Evolutionary conservation across 345 rosid genomes (phyloP).

Genomic region (Carallia brachiata): DNA sequence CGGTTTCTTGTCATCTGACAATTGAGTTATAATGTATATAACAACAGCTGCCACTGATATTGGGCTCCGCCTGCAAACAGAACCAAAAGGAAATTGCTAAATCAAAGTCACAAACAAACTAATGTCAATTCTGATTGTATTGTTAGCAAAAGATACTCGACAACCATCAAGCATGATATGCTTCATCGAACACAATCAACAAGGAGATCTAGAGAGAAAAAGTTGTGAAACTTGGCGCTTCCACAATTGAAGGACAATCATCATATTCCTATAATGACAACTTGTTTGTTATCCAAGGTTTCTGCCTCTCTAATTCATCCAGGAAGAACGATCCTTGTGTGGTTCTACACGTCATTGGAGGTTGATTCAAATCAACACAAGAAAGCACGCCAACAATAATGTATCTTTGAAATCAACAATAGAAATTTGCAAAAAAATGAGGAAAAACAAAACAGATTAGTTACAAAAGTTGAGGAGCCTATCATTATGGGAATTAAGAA

Average conservation of each 20-base stretch:
- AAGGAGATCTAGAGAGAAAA: too few relatives aligned
- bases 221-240: too few relatives aligned
- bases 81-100: constrained; percentile 4
- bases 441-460: background rate
- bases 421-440: background rate
- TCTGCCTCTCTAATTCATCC: background rate
- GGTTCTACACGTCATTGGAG: constrained; percentile 1
- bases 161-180: too few relatives aligned
- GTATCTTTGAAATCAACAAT: too few relatives aligned
- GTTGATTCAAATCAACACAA: background rate
- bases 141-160: too few relatives aligned
- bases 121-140: too few relatives aligned
- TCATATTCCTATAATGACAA: background rate
- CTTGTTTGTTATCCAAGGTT: background rate
- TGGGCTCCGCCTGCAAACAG: constrained; percentile 50
- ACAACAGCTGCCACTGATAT: constrained; percentile 57
- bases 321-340: background rate
- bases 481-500: background rate
- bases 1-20: constrained; percentile 41
- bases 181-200: too few relatives aligned
- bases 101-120: background rate
- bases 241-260: background rate
- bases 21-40: constrained; percentile 48
- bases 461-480: background rate
- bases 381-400: background rate